Base-by-base conservation (phyloP, 768 basidiomycete genomes). In the Rhizopogon sp. region DNA sequence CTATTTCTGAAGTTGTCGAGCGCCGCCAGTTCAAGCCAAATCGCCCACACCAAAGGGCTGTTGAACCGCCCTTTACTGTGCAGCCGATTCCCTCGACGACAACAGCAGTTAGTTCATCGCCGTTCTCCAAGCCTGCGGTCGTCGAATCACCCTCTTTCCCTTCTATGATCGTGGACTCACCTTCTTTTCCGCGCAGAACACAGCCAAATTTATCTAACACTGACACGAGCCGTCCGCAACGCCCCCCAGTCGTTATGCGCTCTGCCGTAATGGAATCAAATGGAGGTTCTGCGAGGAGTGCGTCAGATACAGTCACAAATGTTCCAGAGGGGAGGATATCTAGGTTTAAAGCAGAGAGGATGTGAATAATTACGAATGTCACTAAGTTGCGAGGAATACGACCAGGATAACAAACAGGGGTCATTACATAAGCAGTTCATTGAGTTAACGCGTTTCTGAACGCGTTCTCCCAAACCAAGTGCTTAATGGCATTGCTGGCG, bases 271-370 rank as follows among this genome's bases (percentile, higher is more conserved):
- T 47, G 10, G 54, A 57, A 47, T 29, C 42, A 6, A 28, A 33
- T 16, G 55, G 14, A 41, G 56, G 39, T 20, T 49, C 52, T 17
- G 54, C 6, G 14, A 28, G 39, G 9, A 41, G 8, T 40, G 42
- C 39, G 13, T 37, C 28, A 25, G 25, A 53, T 16, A 9, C 39
- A 17, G 50, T 17, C 16, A 45, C 39, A 31, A 11, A 29, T 1
- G 43, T 35, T 16, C 46, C 47, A 40, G 50, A 55, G 14, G 52
- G 49, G 17, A 62, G 61, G 52, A 56, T 64, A 17, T 74, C 76
- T 0, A 68, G 64, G 54, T 76, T 75, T 53, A 71, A 69, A 67
- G 64, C 66, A 52, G 73, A 69, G 52, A 66, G 70, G 49, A 47
- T 47, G 46, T 47, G 20, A 13, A 17, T 33, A 33, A 9, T 33